Evolutionary conservation across 768 basidiomycete genomes (phyloP), one percentile per base, ranked within the genome.

Genomic region (Tricholoma saponaceum): DNA sequence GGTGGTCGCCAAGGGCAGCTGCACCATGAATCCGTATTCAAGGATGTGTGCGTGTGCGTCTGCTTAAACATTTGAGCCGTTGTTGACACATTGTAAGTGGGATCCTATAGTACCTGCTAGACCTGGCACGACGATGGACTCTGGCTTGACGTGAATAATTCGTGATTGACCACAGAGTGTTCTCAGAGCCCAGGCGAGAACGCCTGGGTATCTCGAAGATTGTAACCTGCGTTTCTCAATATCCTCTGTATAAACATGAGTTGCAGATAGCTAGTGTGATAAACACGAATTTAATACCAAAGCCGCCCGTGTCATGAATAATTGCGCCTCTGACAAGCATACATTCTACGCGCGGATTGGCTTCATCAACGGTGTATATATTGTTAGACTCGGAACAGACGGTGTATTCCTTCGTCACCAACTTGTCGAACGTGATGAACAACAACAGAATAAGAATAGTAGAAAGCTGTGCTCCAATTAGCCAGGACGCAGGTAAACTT

Each of bases 31-130:
- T 0, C 92, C 93, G 61, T 92, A 89, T 28, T 83, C 76, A 32
- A 92, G 66, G 18, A 92, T 72, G 67, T 95, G 92, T 0, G 86
- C 90, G 70, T 94, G 92, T 0, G 90, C 84, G 69, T 94, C 92
- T 88, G 58, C 39, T 32, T 28, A 52, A 0, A 28, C 52, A 30
- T 18, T 58, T 32, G 14, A 28, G 14, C 4, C 30, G 30, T 20
- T 28, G 23, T 54, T 7, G n/a, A 5, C 46, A 51, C 4, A 68
- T 22, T 6, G 33, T n/a, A 9, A 58, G 12, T n/a, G 20, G 32
- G 16, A 26, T 20, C 10, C 22, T 66, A n/a, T n/a, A n/a, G n/a
- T n/a, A 87, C 90, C 90, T 68, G 88, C 73, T 16, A 93, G 74
- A 18, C 90, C 91, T 0, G 90, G 90, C 5, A 90, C 82, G 12